Conservation (phyloP, 75 land plant genomes). For the Ceratopteris richardii region DNA sequence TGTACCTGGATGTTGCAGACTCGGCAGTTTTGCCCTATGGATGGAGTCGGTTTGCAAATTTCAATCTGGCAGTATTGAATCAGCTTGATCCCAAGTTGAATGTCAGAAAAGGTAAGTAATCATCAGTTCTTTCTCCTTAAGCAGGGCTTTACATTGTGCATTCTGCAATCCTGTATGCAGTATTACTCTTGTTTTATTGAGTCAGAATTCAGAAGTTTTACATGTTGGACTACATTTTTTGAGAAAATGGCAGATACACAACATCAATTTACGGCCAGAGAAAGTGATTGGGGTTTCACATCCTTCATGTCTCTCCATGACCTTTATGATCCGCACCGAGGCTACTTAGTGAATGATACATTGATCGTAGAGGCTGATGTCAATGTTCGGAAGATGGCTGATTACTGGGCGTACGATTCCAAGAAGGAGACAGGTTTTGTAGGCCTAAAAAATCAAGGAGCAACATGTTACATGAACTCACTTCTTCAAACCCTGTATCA, state of each 20-base stretch:
- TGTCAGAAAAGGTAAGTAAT: conserved; percentile 60
- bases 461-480: conserved; percentile 82
- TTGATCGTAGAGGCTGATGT: conserved; percentile 70
- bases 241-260: conserved; percentile 94
- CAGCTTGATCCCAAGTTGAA: conserved; percentile 46
- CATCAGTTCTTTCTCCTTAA: too few relatives aligned
- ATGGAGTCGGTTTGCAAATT: conserved; percentile 65
- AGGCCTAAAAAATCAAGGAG: conserved; percentile 90
- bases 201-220: too few relatives aligned
- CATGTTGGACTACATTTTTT: too few relatives aligned
- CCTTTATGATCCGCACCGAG: conserved; percentile 63
- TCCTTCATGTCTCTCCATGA: conserved; percentile 90
- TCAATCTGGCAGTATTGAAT: conserved; percentile 56
- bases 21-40: conserved; percentile 51
- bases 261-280: conserved; percentile 81
- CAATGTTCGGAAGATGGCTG: conserved; percentile 47
- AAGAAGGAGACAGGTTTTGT: conserved; percentile 93
- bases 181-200: too few relatives aligned
- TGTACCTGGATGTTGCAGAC: conserved; percentile 72
- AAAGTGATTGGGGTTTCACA: conserved; percentile 98
- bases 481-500: conserved; percentile 78
- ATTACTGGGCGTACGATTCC: conserved; percentile 83
- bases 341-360: conserved; percentile 71
- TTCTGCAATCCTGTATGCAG: too few relatives aligned
- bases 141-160: too few relatives aligned